Percentiles rank a stretch among this genome's conserved stretches.
Conservation (phyloP, 2,329 filamentous ascomycete species). For the Phaeomoniella chlamydospora region DNA sequence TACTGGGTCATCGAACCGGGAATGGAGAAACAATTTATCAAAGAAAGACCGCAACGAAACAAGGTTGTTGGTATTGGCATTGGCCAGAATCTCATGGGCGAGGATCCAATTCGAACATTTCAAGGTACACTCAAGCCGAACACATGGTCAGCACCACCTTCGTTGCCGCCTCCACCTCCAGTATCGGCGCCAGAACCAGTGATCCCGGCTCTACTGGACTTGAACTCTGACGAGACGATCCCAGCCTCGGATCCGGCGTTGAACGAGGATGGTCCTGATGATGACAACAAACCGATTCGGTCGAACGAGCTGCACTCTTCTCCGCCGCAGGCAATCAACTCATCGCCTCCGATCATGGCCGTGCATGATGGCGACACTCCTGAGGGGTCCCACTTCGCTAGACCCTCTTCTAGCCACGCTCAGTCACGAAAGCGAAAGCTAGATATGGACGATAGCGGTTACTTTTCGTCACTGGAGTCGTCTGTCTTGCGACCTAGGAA, state of each 20-base stretch:
- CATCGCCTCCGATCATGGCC: constrained; percentile 71
- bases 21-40: constrained; percentile 77
- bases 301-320: constrained; percentile 25
- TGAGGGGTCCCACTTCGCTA: constrained; percentile 32
- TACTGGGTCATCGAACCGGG: constrained; percentile 93
- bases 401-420: constrained; percentile 43
- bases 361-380: constrained; percentile 50
- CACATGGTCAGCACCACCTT: constrained; percentile 16
- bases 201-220: constrained; percentile 27
- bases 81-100: constrained; percentile 7
- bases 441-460: constrained; percentile 82
- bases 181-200: constrained; percentile 18
- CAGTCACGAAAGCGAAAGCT: constrained; percentile 64
- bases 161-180: constrained; percentile 21
- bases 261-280: constrained; percentile 36
- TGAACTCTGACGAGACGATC: constrained; percentile 66
- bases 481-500: constrained; percentile 64
- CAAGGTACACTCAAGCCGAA: constrained; percentile 7
- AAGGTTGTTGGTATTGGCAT: constrained; percentile 19
- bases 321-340: constrained; percentile 52
- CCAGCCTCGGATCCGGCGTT: constrained; percentile 52
- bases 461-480: constrained; percentile 91
- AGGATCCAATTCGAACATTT: constrained; percentile 7
- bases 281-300: constrained; percentile 19
- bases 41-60: constrained; percentile 54